These are phyloP conservation scores for Phylloporus rhodoxanthus DNA, from an alignment of 768 basidiomycete species.

Conservation along the genomic window DNA sequence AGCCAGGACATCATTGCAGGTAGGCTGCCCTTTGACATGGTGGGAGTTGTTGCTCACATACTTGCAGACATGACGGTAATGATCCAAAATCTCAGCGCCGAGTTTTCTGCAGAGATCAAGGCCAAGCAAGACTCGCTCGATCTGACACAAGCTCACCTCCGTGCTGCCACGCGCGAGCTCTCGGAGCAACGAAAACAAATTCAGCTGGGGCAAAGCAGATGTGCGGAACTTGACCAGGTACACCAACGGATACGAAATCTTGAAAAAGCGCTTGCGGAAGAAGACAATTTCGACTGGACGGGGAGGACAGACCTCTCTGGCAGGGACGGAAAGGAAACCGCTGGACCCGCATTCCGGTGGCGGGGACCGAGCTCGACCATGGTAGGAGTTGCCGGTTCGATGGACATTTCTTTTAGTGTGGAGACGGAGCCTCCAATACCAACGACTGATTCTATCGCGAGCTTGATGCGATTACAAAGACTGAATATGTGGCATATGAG, in stretches of 20 bases:
- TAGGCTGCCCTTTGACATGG: slow-evolving; percentile 21
- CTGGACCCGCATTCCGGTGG: slow-evolving; percentile 59
- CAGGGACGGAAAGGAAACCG: slow-evolving; percentile 31
- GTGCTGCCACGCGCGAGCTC: slow-evolving; percentile 83
- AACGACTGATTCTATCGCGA: slow-evolving; percentile 47
- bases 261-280: slow-evolving; percentile 68
- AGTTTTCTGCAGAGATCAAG: slow-evolving; percentile 81
- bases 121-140: slow-evolving; percentile 85
- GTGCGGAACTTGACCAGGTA: slow-evolving; percentile 75
- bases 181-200: slow-evolving; percentile 87
- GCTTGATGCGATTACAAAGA: slow-evolving; percentile 66
- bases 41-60: slow-evolving; percentile 6
- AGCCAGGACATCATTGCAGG: slow-evolving; percentile 83
- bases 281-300: slow-evolving; percentile 85
- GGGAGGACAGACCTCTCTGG: slow-evolving; percentile 56
- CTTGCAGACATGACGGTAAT: slow-evolving; percentile 73
- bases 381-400: slow-evolving; percentile 55
- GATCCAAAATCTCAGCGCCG: slow-evolving; percentile 70
- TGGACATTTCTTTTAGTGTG: slow-evolving; percentile 56
- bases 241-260: slow-evolving; percentile 80
- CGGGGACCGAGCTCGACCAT: slow-evolving; percentile 65
- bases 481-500: slow-evolving; percentile 80
- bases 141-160: slow-evolving; percentile 79
- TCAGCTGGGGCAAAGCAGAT: slow-evolving; percentile 63
- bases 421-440: slow-evolving; percentile 75